Conservation (phyloP, 2,329 filamentous ascomycete genomes). For the Alternaria triticimaculans region DNA sequence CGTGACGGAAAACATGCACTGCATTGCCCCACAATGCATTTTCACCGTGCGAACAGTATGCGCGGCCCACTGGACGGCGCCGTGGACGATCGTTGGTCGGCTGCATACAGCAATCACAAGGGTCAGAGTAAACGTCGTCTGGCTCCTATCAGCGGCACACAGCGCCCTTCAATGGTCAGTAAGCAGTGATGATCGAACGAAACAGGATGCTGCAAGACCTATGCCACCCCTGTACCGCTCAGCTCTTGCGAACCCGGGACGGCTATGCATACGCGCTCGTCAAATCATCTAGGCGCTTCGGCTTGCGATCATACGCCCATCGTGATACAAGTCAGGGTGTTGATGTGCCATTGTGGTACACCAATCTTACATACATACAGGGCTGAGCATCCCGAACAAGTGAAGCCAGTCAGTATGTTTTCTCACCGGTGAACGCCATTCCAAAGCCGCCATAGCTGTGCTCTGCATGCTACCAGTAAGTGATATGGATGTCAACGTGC, state of each 20-base stretch:
- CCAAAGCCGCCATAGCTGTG: neutral
- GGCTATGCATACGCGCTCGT: neutral
- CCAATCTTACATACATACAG: neutral
- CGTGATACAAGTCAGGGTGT: neutral
- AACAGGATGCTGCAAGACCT: neutral
- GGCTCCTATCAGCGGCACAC: neutral
- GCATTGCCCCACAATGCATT: neutral
- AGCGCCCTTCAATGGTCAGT: neutral
- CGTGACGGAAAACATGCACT: neutral
- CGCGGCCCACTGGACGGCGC: neutral
- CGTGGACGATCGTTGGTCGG: neutral
- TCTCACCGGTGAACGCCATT: neutral
- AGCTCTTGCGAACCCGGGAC: neutral
- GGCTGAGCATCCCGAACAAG: neutral
- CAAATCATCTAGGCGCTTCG: neutral
- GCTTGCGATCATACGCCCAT: neutral
- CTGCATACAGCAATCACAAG: neutral
- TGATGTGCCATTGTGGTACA: neutral
- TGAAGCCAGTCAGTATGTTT: neutral
- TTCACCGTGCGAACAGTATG: neutral
- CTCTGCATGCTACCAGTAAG: neutral
- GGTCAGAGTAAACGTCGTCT: neutral
- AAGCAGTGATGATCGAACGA: neutral
- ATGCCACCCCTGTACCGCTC: neutral
- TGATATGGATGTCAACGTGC: neutral